Percentiles rank a stretch among this genome's conserved stretches.
These are phyloP conservation scores for Oxyria digyna DNA, from an alignment of 148 eudicot genomes.

Conservation along the genomic window DNA sequence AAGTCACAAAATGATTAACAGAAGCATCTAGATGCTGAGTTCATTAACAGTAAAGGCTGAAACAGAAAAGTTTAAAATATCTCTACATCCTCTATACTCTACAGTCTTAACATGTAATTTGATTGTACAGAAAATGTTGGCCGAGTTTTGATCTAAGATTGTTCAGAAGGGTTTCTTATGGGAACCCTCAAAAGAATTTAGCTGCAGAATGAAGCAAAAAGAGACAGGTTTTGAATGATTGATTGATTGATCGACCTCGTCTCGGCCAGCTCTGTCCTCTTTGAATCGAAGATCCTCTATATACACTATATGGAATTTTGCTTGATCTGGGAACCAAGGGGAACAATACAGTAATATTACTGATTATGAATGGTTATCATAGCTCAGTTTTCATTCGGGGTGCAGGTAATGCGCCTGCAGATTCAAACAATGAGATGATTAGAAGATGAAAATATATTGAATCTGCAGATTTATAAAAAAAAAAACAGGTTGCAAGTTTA, in stretches of 20 bases:
- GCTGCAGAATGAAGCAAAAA: conserved; percentile 10
- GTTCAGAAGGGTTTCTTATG: background rate
- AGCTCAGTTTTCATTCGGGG: conserved; percentile 6
- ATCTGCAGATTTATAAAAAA: background rate
- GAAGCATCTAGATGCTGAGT: conserved; percentile 1
- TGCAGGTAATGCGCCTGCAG: conserved; percentile 2
- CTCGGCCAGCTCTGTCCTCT: background rate
- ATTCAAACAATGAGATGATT: background rate
- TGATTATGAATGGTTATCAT: background rate
- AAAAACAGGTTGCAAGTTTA: background rate
- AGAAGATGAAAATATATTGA: background rate
- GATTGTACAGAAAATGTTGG: conserved; percentile 2
- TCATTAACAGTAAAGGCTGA: background rate
- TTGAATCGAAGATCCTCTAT: background rate
- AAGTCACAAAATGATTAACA: background rate
- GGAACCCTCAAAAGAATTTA: conserved; percentile 2
- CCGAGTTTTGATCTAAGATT: background rate
- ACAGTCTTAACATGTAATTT: conserved; percentile 1
- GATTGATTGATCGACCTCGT: background rate
- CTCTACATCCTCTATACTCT: conserved; percentile 1
- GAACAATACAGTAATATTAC: background rate
- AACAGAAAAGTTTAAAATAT: background rate
- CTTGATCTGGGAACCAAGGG: background rate
- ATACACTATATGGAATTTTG: background rate
- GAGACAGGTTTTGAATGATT: conserved; percentile 2